phyloP scores from a whole-genome alignment of 805 yeast species.

The Saccharomycopsis vini region DNA sequence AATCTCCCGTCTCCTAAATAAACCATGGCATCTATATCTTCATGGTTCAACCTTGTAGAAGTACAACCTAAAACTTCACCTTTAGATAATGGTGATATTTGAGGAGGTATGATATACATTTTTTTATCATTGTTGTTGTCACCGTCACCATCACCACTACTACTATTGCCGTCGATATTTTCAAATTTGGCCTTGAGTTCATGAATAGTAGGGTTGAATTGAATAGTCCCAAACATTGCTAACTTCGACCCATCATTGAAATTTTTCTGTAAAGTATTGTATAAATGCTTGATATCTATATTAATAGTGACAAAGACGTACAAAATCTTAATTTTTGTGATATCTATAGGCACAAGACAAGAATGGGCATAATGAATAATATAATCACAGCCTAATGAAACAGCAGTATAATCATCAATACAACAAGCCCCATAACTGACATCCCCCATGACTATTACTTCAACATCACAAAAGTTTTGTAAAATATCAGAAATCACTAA shows the following conservation, averaged over 20 bases:
- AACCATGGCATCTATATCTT: slow-evolving; percentile 67
- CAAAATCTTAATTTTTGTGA: slow-evolving; percentile 83
- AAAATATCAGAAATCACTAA: slow-evolving; percentile 84
- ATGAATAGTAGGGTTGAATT: slow-evolving; percentile 91
- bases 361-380: slow-evolving; percentile 96
- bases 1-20: slow-evolving; percentile 95
- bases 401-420: slow-evolving; percentile 92
- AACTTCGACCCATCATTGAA: slow-evolving; percentile 55
- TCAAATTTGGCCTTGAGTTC: slow-evolving; percentile 19
- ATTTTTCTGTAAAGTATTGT: slow-evolving; percentile 67
- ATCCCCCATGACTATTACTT: slow-evolving; percentile 94
- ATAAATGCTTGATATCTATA: slow-evolving; percentile 74
- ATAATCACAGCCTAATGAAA: slow-evolving; percentile 87
- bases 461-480: slow-evolving; percentile 76
- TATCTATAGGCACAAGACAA: slow-evolving; percentile 90
- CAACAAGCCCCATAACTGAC: slow-evolving; percentile 99
- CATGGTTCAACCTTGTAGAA: slow-evolving; percentile 64
- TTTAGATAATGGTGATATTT: slow-evolving; percentile 82
- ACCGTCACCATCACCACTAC: slow-evolving; percentile 17
- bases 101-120: slow-evolving; percentile 73
- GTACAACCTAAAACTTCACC: slow-evolving; percentile 98
- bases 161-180: too few relatives aligned
- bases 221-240: slow-evolving; percentile 92
- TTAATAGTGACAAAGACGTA: slow-evolving; percentile 91
- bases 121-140: slow-evolving; percentile 27